These are phyloP conservation scores for Babesia divergens DNA, from an alignment of 169 alveolate species.

Conservation along the genomic window DNA sequence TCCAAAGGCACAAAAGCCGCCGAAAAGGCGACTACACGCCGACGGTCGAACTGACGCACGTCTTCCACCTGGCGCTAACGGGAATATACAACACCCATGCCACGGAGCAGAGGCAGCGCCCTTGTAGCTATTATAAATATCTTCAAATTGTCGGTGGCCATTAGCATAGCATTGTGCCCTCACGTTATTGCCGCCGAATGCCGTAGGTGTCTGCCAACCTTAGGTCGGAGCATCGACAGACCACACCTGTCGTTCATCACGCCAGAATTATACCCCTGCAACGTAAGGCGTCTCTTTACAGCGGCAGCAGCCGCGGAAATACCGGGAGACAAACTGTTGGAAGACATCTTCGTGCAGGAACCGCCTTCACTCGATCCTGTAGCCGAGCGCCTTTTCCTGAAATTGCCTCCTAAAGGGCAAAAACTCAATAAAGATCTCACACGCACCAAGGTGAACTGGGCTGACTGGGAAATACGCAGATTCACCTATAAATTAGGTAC, in stretches of 20 bases:
- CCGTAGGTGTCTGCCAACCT: neutral
- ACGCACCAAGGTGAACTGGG: conserved; percentile 36
- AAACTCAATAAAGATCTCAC: neutral
- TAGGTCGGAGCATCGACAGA: neutral
- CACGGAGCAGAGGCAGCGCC: neutral
- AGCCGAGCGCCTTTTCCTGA: conserved; percentile 5
- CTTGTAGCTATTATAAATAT: neutral
- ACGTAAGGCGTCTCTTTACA: too few species aligned
- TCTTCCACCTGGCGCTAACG: neutral
- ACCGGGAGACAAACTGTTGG: too few species aligned
- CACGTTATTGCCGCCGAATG: neutral
- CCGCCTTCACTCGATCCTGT: conserved; percentile 18
- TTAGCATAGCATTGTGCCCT: neutral
- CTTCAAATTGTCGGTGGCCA: neutral
- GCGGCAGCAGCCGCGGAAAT: too few species aligned
- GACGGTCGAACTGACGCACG: neutral
- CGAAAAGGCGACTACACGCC: neutral
- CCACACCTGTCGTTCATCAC: too few species aligned
- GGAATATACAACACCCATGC: neutral
- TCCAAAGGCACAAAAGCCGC: neutral
- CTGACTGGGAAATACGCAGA: conserved; percentile 54
- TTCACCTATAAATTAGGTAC: conserved; percentile 57
- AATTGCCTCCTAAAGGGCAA: neutral
- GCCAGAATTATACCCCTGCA: too few species aligned
- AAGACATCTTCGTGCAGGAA: neutral